Evolutionary conservation across 306 rosid genomes (phyloP).

Genomic region (Aeschynomene evenia): DNA sequence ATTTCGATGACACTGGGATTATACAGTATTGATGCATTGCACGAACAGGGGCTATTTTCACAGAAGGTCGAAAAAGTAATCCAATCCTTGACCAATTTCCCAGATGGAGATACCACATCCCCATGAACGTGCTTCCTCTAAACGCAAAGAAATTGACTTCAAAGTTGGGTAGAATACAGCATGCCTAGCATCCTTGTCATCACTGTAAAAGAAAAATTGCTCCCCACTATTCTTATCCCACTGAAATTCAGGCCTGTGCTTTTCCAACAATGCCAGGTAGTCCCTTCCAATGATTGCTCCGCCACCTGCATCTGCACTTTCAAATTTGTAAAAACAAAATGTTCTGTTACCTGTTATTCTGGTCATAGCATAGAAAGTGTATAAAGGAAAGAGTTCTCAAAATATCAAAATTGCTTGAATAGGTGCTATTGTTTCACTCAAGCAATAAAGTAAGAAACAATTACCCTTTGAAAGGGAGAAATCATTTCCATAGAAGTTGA

Average conservation of each 20-base stretch:
- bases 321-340: constrained; percentile 11
- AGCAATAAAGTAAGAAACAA: neutral
- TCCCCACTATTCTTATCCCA: constrained; percentile 89
- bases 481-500: constrained; percentile 95
- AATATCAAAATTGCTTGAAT: neutral
- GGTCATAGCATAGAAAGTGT: neutral
- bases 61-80: constrained; percentile 80
- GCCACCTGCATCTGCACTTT: constrained; percentile 55
- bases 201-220: constrained; percentile 68
- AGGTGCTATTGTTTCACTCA: neutral
- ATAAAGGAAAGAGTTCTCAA: neutral
- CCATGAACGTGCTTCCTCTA: constrained; percentile 82
- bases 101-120: constrained; percentile 91
- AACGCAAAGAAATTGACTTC: constrained; percentile 72
- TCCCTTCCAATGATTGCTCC: constrained; percentile 83
- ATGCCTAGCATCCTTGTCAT: constrained; percentile 51
- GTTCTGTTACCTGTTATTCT: neutral
- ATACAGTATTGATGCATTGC: neutral
- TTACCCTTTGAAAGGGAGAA: constrained; percentile 69
- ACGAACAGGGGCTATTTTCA: constrained; percentile 22
- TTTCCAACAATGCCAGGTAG: constrained; percentile 72
- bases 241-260: constrained; percentile 66
- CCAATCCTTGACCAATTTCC: constrained; percentile 99
- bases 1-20: neutral
- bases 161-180: constrained; percentile 87